Percentiles rank a stretch among this genome's conserved stretches.
These are phyloP conservation scores for Apiospora malaysiana DNA, from an alignment of 2,329 filamentous ascomycete genomes.

Conservation along the genomic window DNA sequence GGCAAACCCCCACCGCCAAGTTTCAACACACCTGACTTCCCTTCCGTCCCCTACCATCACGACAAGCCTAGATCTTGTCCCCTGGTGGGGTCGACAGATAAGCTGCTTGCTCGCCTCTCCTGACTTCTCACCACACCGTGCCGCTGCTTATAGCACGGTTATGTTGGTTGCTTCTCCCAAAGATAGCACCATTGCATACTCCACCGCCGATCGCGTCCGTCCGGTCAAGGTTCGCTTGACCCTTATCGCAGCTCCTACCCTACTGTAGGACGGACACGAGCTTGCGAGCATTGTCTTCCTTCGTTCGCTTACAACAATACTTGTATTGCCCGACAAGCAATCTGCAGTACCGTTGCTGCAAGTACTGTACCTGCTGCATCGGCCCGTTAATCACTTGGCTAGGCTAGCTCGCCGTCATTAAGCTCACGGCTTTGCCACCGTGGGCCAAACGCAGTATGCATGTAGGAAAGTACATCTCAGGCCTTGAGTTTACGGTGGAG, in stretches of 20 bases:
- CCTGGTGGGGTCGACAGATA: conserved; percentile 18
- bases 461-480: not conserved
- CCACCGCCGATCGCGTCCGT: not conserved
- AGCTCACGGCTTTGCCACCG: conserved; percentile 15
- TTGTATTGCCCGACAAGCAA: not conserved
- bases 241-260: not conserved
- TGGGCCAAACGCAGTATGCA: not conserved
- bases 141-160: not conserved
- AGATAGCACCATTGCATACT: not conserved
- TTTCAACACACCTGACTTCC: conserved; percentile 5
- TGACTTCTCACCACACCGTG: conserved; percentile 5
- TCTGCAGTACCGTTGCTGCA: not conserved
- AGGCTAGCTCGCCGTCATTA: conserved; percentile 18
- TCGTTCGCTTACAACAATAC: not conserved
- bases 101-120: conserved; percentile 9
- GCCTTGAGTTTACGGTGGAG: conserved; percentile 16
- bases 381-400: conserved; percentile 16
- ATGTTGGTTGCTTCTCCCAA: not conserved
- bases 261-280: not conserved
- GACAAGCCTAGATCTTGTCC: conserved; percentile 1
- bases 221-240: not conserved
- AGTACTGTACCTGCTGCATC: conserved; percentile 13
- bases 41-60: not conserved
- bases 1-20: conserved; percentile 10
- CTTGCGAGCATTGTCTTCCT: not conserved